phyloP scores from a whole-genome alignment of 306 rosid species.

The Benincasa hispida region DNA sequence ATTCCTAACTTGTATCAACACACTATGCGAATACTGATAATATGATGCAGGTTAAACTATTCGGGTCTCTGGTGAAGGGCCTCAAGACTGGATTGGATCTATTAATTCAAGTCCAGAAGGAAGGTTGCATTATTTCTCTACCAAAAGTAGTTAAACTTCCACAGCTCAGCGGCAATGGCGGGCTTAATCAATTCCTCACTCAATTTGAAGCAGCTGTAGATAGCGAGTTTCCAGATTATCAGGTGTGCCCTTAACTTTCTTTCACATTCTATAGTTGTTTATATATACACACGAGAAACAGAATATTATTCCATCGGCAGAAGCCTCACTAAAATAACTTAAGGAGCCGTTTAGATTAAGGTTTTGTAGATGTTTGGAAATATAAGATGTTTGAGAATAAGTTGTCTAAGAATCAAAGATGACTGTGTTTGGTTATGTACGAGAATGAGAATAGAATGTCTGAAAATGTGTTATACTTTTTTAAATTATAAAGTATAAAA shows the following conservation, averaged over 20 bases:
- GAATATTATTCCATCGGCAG: no score
- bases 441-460: no score
- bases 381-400: no score
- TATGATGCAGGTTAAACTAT: constrained; percentile 62
- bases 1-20: neutral
- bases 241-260: constrained; percentile 27
- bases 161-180: constrained; percentile 37
- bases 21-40: constrained; percentile 3
- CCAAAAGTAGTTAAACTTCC: constrained; percentile 51
- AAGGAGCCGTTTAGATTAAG: no score
- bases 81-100: constrained; percentile 63
- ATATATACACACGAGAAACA: no score
- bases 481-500: no score
- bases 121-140: constrained; percentile 32
- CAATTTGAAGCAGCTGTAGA: constrained; percentile 93
- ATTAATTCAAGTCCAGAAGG: constrained; percentile 52
- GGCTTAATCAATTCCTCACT: constrained; percentile 66
- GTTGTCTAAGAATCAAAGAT: no score
- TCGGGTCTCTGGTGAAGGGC: constrained; percentile 83
- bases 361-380: no score
- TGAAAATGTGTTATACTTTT: no score
- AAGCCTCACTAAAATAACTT: neutral
- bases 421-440: no score
- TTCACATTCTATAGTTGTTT: neutral
- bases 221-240: constrained; percentile 76